phyloP scores from a whole-genome alignment of 331 rosid species.

The Rhamnella rubrinervis region DNA sequence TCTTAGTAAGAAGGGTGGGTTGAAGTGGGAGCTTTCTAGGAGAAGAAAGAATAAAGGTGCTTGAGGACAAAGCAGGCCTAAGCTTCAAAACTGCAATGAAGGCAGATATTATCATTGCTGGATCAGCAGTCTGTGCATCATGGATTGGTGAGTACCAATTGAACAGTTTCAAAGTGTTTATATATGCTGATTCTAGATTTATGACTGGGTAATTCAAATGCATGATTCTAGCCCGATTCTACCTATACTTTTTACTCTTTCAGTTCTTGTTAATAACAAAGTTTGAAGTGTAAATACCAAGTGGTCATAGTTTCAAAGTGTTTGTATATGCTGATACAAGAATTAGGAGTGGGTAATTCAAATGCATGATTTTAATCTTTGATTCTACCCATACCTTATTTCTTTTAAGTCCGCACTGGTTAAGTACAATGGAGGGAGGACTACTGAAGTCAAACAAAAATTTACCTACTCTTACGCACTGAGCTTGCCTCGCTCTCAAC shows the following conservation, averaged over 20 bases:
- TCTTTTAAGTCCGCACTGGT: background rate
- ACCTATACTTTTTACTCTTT: background rate
- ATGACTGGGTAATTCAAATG: background rate
- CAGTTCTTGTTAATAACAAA: background rate
- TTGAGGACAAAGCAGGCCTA: conserved; percentile 64
- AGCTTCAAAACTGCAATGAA: conserved; percentile 80
- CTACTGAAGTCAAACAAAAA: no score
- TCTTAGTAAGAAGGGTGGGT: conserved; percentile 85
- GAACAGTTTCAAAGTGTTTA: conserved; percentile 1
- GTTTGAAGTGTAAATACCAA: background rate
- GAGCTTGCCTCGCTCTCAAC: no score
- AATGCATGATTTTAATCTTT: conserved; percentile 8
- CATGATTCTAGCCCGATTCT: background rate
- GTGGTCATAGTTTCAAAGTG: background rate
- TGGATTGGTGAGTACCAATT: conserved; percentile 76
- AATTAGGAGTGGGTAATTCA: background rate
- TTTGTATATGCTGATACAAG: conserved; percentile 3
- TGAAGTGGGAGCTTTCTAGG: conserved; percentile 77
- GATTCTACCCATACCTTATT: background rate
- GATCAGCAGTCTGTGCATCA: conserved; percentile 84
- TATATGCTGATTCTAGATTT: background rate
- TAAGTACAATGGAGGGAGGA: no score
- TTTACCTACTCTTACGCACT: no score
- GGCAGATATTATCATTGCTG: conserved; percentile 77
- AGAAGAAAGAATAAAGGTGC: conserved; percentile 76